Evolutionary conservation across 768 basidiomycete genomes (phyloP), one percentile per base, ranked within the genome.

Genomic region (Tulasnella sp.): DNA sequence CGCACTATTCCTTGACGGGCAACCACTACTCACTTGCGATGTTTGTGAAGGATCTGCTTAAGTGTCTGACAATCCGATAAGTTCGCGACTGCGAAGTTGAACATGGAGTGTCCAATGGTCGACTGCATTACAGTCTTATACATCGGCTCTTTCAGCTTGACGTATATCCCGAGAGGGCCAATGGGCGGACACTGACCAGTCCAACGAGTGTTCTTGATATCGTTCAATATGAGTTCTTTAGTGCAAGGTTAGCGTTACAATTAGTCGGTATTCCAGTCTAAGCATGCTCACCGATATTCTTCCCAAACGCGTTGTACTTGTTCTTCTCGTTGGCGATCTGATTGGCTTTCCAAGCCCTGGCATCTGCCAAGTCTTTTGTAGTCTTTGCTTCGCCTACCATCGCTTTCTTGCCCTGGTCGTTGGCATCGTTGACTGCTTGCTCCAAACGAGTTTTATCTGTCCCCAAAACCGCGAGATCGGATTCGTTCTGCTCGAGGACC

Each of bases 121-220:
- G 70, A 70, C 62, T 84, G 73, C 64, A 98, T 69, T n/a, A 89
- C 64, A 0, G 72, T 72, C 0, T 80, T 82, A 80, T 87, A 97
- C 61, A 73, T 65, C 2, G 75, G 72, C 50, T 93, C 86, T 64
- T 75, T 79, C 38, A 90, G 78, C 65, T 82, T 85, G 65, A 97
- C 84, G 67, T 80, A 77, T 50, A 78, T 62, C 0, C 94, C 94
- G 24, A 97, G 73, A 0, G 94, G 94, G 0, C 89, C 89, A 31
- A 88, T 30, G 2, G 57, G 69, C 0, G 87, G 87, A 19, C 66
- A 66, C 48, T 81, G 76, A 2, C 88, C 88, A 25, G 72, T 62
- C 90, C 89, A 91, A 4, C 58, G 71, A 68, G 70, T 72, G 27
- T 64, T 66, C 45, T 70, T 67, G 55, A 92, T 81, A 42, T 70